A percentile compares a stretch with the other conserved stretches of the same genome.
phyloP scores from a whole-genome alignment of 2,329 filamentous ascomycete genomes.

The Arthrobotrys megalospora region DNA sequence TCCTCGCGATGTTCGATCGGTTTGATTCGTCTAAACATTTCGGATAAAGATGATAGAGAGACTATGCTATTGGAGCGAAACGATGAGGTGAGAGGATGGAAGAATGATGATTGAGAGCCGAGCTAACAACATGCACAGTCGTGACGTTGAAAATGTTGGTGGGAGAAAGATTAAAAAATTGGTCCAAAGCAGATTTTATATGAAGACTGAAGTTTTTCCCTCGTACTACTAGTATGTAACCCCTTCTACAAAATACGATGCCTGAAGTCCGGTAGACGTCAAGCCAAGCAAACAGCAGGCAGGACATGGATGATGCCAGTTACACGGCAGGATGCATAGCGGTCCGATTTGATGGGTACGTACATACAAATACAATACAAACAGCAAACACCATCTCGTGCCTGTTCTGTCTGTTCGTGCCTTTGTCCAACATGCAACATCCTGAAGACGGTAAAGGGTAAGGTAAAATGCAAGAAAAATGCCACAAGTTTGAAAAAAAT shows the following conservation, averaged over 20 bases:
- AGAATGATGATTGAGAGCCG: not conserved
- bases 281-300: constrained; percentile 1
- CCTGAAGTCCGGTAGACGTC: constrained; percentile 30
- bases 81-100: not conserved
- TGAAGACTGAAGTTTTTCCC: constrained; percentile 12
- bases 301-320: constrained; percentile 18
- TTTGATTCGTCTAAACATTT: constrained; percentile 80
- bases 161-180: not conserved
- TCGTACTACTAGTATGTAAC: constrained; percentile 1
- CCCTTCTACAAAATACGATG: constrained; percentile 23
- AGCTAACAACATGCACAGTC: too few relatives aligned
- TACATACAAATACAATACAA: constrained; percentile 9
- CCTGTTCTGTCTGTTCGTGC: not conserved
- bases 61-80: not conserved
- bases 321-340: constrained; percentile 30
- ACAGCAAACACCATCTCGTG: constrained; percentile 11
- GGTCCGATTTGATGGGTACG: constrained; percentile 30
- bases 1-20: constrained; percentile 81
- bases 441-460: not conserved
- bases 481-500: constrained; percentile 15
- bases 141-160: constrained; percentile 8
- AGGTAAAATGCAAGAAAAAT: constrained; percentile 9
- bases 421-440: constrained; percentile 19
- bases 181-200: not conserved
- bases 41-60: constrained; percentile 57